These are phyloP conservation scores for Zymoseptoria ardabiliae DNA, from an alignment of 2,329 filamentous ascomycete genomes.

Conservation along the genomic window DNA sequence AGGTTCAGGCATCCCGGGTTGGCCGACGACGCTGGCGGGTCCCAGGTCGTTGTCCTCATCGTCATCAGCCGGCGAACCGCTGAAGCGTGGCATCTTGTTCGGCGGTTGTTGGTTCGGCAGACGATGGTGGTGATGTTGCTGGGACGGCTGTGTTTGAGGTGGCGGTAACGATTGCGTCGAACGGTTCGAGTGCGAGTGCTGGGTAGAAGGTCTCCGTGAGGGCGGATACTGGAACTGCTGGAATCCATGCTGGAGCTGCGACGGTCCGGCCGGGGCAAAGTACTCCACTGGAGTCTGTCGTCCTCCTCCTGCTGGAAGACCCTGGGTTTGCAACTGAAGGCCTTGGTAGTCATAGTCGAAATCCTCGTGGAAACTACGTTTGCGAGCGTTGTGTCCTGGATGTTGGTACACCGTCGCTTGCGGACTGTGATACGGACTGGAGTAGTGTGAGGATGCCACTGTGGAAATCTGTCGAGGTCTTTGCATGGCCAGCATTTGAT, in stretches of 20 bases:
- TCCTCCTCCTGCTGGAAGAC: constrained; percentile 17
- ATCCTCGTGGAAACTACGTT: constrained; percentile 39
- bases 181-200: constrained; percentile 16
- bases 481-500: constrained; percentile 22
- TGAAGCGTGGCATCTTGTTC: constrained; percentile 56
- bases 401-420: constrained; percentile 29
- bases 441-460: constrained; percentile 23
- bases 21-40: constrained; percentile 77
- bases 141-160: constrained; percentile 40
- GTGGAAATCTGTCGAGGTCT: constrained; percentile 20
- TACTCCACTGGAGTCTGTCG: constrained; percentile 34
- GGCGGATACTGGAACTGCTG: constrained; percentile 17
- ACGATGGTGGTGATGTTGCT: constrained; percentile 68
- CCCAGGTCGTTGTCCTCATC: constrained; percentile 41
- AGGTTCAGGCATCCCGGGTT: constrained; percentile 78
- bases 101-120: constrained; percentile 66
- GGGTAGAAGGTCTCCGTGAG: constrained; percentile 18
- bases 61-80: constrained; percentile 26
- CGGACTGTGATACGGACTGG: constrained; percentile 25
- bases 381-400: constrained; percentile 26
- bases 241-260: constrained; percentile 16
- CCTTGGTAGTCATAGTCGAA: constrained; percentile 35
- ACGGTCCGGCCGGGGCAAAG: constrained; percentile 27
- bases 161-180: constrained; percentile 33
- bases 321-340: constrained; percentile 31